Evolutionary conservation across 352 stramenopile species (phyloP).

Genomic region (Pythium guiyangense): DNA sequence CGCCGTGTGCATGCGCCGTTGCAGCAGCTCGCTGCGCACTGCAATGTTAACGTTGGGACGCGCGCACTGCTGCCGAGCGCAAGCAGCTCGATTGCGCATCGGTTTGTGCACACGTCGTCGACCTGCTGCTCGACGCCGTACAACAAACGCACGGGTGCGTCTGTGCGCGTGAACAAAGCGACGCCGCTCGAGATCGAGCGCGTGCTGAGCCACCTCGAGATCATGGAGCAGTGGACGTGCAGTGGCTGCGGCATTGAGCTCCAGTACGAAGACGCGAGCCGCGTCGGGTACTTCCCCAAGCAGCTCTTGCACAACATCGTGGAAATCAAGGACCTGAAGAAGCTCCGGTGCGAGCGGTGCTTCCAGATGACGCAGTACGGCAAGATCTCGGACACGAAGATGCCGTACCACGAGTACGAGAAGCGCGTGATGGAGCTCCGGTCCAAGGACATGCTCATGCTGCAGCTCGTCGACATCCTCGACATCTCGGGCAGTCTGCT

Average conservation of each 20-base stretch:
- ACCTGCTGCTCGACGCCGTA: constrained; percentile 13
- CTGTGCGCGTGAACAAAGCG: constrained; percentile 5
- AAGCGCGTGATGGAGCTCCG: constrained; percentile 82
- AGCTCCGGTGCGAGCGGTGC: constrained; percentile 81
- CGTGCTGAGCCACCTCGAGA: constrained; percentile 61
- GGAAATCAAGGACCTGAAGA: constrained; percentile 68
- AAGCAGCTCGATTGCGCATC: too few relatives aligned
- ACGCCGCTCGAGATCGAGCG: constrained; percentile 43
- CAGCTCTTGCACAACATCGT: constrained; percentile 55
- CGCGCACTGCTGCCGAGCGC: background rate
- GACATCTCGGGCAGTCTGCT: constrained; percentile 89
- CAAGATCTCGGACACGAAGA: constrained; percentile 79
- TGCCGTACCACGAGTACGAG: constrained; percentile 87
- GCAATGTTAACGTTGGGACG: background rate
- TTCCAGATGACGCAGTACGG: constrained; percentile 87
- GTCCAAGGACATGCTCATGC: constrained; percentile 86
- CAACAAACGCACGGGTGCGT: constrained; percentile 6
- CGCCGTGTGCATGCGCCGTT: background rate
- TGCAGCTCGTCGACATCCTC: constrained; percentile 91
- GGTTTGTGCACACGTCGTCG: constrained; percentile 12
- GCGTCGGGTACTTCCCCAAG: constrained; percentile 69
- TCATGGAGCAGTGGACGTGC: constrained; percentile 85
- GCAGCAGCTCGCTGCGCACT: background rate
- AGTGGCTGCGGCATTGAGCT: constrained; percentile 79
- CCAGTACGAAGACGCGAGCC: constrained; percentile 55